phyloP scores from a whole-genome alignment of 768 basidiomycete species.

The Psilocybe cyanescens region DNA sequence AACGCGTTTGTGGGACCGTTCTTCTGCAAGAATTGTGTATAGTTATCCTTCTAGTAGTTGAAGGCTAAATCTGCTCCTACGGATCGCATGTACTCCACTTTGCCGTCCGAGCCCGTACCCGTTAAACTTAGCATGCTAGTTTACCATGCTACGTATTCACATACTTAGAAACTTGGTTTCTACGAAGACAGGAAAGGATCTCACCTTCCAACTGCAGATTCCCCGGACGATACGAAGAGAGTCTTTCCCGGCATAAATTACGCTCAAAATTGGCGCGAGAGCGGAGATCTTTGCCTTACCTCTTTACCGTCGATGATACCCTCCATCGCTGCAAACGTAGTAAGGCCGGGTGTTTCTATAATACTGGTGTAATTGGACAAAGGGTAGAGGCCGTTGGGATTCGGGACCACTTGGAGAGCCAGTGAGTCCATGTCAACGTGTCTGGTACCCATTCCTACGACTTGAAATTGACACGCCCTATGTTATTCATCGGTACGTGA shows the following conservation, averaged over 20 bases:
- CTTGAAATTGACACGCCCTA: slow-evolving; percentile 8
- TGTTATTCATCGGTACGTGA: not conserved
- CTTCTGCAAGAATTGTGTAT: no score
- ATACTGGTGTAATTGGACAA: slow-evolving; percentile 1
- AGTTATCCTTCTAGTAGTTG: no score
- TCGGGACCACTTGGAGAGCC: slow-evolving; percentile 28
- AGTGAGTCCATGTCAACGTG: slow-evolving; percentile 9
- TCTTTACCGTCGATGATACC: slow-evolving; percentile 38
- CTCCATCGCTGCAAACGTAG: slow-evolving; percentile 42
- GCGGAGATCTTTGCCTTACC: slow-evolving; percentile 23
- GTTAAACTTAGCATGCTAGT: no score
- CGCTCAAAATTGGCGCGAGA: not conserved
- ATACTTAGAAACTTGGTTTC: no score
- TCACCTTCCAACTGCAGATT: no score
- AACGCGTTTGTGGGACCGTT: no score
- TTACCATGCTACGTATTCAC: no score
- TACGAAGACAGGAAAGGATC: no score
- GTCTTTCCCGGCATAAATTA: slow-evolving; percentile 39
- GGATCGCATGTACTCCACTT: no score
- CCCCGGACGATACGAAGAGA: slow-evolving; percentile 43
- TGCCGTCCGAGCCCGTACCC: no score
- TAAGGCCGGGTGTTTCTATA: slow-evolving; percentile 29
- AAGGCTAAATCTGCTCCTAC: no score
- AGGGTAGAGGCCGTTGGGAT: slow-evolving; percentile 20
- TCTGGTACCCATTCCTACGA: not conserved